Base-by-base conservation (phyloP, 1,139 yeast species). In the Saccharomyces hybrid region DNA sequence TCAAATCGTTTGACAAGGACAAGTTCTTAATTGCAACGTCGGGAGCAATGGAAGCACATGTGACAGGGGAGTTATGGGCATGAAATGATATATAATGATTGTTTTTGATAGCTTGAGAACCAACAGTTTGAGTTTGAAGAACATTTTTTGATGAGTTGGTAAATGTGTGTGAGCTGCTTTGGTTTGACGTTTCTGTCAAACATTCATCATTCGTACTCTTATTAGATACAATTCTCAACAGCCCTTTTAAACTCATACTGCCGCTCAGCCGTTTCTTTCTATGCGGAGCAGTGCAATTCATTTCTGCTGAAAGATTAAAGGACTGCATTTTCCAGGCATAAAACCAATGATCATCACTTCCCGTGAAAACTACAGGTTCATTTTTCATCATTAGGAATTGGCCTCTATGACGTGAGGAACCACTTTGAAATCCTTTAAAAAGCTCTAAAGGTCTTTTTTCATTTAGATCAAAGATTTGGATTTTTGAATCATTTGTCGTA, bases 41-140 rank as follows among this genome's bases (percentile, higher is more conserved):
- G 0, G 98, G 97, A 0, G 96, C 97, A 72, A 89, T 81, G 0
- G 82, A 64, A 0, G 97, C 95, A 31, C 81, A 84, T 49, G 95
- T 89, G 26, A 90, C 88, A 46, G 81, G 79, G 1, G 84, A 75
- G 63, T 81, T 83, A 70, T 88, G 91, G 0, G 95, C 90, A 70
- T 87, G 95, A 68, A 89, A 87, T 3, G 87, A 78, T 2, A 86
- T 77, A 67, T 82, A 82, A 60, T 81, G 67, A n/a, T 55, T 59
- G 50, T 73, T 64, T 32, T 67, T 68, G 29, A 62, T 51, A 3
- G 52, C 49, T 46, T 64, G 66, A 49, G 42, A 57, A 51, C 46
- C 38, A 11, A 32, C 34, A 8, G 23, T 3, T 38, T 38, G 44
- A 11, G 49, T 14, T 7, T 49, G 49, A 27, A 25, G 14, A 14